Conservation (phyloP, 495 filamentous ascomycete species). For the Penicillium coffeae region DNA sequence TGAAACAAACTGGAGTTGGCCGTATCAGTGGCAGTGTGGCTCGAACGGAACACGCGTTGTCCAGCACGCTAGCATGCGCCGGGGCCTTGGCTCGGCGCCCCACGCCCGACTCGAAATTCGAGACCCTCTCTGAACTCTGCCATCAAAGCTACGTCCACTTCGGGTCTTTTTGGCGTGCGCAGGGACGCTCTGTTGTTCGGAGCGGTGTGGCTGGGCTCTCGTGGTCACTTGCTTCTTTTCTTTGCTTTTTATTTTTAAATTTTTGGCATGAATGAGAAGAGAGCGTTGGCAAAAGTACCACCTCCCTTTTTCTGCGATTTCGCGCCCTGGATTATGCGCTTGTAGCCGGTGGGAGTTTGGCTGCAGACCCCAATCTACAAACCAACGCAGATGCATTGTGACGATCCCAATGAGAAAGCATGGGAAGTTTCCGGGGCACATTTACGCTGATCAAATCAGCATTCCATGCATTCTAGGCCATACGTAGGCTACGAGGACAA, state of each 20-base stretch:
- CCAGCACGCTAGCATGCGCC: conserved; percentile 16
- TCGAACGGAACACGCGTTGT: conserved; percentile 24
- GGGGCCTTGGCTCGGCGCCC: conserved; percentile 12
- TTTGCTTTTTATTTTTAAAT: too few species aligned
- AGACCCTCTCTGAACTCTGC: conserved; percentile 3
- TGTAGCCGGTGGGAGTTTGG: background rate
- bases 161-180: too few species aligned
- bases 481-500: too few species aligned
- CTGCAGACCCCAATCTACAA: background rate
- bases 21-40: background rate
- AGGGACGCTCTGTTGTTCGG: too few species aligned
- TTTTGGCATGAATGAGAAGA: too few species aligned
- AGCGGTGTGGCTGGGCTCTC: conserved; percentile 4
- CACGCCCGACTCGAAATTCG: conserved; percentile 12
- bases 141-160: background rate
- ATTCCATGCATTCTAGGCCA: too few species aligned
- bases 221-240: background rate
- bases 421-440: background rate
- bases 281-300: background rate
- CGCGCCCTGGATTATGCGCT: too few species aligned
- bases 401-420: conserved; percentile 1
- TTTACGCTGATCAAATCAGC: too few species aligned
- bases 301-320: too few species aligned
- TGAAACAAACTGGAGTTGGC: conserved; percentile 31
- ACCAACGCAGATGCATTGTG: conserved; percentile 1